Evolutionary conservation across 495 filamentous ascomycete genomes (phyloP), one percentile per base, ranked within the genome.

Genomic region (Aspergillus kassunensis): DNA sequence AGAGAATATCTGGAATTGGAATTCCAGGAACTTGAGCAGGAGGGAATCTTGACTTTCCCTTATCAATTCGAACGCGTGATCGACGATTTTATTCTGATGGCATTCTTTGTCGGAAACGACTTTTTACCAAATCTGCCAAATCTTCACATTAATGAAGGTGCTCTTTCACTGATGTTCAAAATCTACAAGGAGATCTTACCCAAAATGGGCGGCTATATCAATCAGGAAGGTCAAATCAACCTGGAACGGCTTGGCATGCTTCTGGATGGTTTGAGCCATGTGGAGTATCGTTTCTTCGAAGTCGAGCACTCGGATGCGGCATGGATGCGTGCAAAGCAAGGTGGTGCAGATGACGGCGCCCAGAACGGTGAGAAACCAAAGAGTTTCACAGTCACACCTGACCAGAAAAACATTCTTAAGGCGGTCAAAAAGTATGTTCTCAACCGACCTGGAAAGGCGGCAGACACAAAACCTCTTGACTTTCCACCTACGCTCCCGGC

Each of bases 41-140:
- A 86, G n/a, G 86, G 86, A 19, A 77, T 73, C 55, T 77, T 97
- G 62, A 75, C 73, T 24, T 89, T 96, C 57, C 74, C 80, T 19
- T 98, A 93, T 62, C 88, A 99, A 59, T 87, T 97, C 86, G 95
- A 99, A 68, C 83, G 87, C 53, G 82, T 97, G 56, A 97, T 99
- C 69, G 95, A 99, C 60, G 93, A 99, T 75, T 97, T 99, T 69
- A 97, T 99, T 63, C 80, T 99, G 35, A 95, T 99, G 89, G 91
- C 90, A 25, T 99, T 99, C 75, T 99, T 99, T 64, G 90, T 99
- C 64, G 95, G 95, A 65, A 99, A 99, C 67, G 95, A 99, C 72
- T 99, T 99, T 71, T 79, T 99, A 61, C 95, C 95, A 4, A 96
- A 97, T 70, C 74, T 99, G 44, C 95, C 95, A 2, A 89, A 95